Conservation (phyloP, 192 early-diverging fungal genomes). For the Diversispora eburnea region DNA sequence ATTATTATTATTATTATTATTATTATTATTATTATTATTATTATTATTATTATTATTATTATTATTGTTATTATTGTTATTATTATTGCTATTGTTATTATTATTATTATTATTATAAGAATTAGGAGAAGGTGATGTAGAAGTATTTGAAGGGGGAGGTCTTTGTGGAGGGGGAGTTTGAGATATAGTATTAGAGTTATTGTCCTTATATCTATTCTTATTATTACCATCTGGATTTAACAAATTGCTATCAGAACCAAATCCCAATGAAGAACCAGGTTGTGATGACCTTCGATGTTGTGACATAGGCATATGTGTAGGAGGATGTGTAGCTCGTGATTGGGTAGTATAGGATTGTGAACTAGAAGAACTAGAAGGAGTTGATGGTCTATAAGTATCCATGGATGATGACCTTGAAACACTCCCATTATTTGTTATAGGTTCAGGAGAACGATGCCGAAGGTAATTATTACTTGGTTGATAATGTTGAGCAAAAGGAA, state of each 20-base stretch:
- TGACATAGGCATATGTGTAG: neutral
- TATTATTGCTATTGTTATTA: too few species aligned
- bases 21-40: too few species aligned
- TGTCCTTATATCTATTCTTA: conserved; percentile 13
- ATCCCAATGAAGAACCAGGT: conserved; percentile 24
- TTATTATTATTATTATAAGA: neutral
- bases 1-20: too few species aligned
- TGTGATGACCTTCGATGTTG: conserved; percentile 8
- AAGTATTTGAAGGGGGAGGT: conserved; percentile 1
- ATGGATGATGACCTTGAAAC: neutral
- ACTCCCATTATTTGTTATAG: neutral
- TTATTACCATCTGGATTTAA: conserved; percentile 24
- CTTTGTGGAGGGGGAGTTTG: conserved; percentile 8
- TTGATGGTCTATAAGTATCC: neutral
- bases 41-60: too few species aligned
- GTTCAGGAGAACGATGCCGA: conserved; percentile 23
- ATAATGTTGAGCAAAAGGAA: conserved; percentile 12
- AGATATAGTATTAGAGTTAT: neutral
- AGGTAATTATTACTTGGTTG: conserved; percentile 22
- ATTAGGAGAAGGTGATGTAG: conserved; percentile 8
- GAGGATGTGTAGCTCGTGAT: neutral
- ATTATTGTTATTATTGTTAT: too few species aligned
- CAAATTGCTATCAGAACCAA: conserved; percentile 24
- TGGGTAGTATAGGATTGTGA: neutral
- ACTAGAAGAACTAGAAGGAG: neutral